A percentile compares a stretch with the other conserved stretches of the same genome.
Evolutionary conservation across 768 basidiomycete species (phyloP).

Genomic region (Cystofilobasidium bisporidii): DNA sequence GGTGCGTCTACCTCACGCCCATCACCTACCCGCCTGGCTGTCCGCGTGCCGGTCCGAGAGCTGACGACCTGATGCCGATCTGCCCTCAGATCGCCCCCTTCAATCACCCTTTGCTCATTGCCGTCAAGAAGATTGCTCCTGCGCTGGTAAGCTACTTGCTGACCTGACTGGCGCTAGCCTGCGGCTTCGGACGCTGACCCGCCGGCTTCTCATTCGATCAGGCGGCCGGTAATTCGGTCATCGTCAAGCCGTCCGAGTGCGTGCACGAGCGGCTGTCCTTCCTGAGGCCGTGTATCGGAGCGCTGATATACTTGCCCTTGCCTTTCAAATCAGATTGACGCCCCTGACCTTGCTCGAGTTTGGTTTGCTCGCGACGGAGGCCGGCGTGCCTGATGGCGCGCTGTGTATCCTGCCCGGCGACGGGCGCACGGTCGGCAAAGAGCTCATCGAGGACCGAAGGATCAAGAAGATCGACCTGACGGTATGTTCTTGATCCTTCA

Average conservation of each 20-base stretch:
- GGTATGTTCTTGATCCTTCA: too few relatives aligned
- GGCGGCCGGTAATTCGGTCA: constrained; percentile 72
- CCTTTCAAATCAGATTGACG: constrained; percentile 51
- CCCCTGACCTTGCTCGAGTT: constrained; percentile 74
- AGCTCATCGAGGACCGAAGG: constrained; percentile 55
- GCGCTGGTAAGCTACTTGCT: constrained; percentile 45
- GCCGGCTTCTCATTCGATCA: neutral
- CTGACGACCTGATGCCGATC: neutral
- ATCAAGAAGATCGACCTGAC: constrained; percentile 77
- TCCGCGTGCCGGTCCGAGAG: neutral
- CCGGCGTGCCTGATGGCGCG: constrained; percentile 70
- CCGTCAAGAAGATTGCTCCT: constrained; percentile 77
- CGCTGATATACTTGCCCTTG: too few relatives aligned
- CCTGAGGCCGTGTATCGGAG: too few relatives aligned
- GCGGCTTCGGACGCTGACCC: neutral
- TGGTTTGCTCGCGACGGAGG: constrained; percentile 53
- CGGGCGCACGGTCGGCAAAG: constrained; percentile 55
- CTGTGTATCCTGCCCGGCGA: constrained; percentile 65
- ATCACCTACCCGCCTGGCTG: too few relatives aligned
- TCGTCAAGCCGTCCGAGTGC: constrained; percentile 69
- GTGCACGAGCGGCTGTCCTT: constrained; percentile 6
- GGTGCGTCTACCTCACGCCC: constrained; percentile 40
- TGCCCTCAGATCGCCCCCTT: constrained; percentile 51
- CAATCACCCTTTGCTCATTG: constrained; percentile 81
- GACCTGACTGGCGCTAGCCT: neutral